Evolutionary conservation across 2,329 filamentous ascomycete species (phyloP), one percentile per base, ranked within the genome.

Genomic region (Fusarium abutilonis): DNA sequence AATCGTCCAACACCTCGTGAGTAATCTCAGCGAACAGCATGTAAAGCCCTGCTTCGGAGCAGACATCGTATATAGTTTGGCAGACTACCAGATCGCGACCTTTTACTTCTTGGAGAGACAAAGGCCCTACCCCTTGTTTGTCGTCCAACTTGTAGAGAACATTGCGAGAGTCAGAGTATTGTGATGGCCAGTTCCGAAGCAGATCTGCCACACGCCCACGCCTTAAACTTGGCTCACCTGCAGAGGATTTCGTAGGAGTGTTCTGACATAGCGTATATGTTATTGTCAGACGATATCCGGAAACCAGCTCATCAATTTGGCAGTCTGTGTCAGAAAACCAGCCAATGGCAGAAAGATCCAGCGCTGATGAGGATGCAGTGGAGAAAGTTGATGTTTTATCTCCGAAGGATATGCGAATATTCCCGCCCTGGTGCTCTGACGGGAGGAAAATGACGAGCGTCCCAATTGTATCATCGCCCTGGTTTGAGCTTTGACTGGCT

Each of bases 1-100:
- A 21, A 21, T 52, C 6, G 13, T 61, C 29, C 3, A 31, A 35
- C 2, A 45, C 11, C 17, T 60, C 35, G 13, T 52, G 55, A 4
- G 34, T 64, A 40, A 62, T 31, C 14, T 50, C 46, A 7, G 56
- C 61, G 11, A 65, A 34, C 6, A 65, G 14, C 19, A 65, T 48
- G 21, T 52, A 62, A 21, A 58, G 47, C 2, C 57, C 50, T 8
- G 38, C 49, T 13, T 41, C 23, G 4, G 47, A 17, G 15, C 63
- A 58, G 6, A 51, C 39, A 7, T 21, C 15, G 13, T 41, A 29
- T 10, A 64, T 31, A 1, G 31, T 10, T 15, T 53, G 40, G 6
- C 60, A 55, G 4, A 65, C 47, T 11, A 43, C 54, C 7, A 9
- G 11, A 10, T 65, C 52, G 1, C 44, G 46, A 8, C 13, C 47